These are phyloP conservation scores for Funneliformis geosporum DNA, from an alignment of 192 early-diverging fungal species.

Conservation along the genomic window DNA sequence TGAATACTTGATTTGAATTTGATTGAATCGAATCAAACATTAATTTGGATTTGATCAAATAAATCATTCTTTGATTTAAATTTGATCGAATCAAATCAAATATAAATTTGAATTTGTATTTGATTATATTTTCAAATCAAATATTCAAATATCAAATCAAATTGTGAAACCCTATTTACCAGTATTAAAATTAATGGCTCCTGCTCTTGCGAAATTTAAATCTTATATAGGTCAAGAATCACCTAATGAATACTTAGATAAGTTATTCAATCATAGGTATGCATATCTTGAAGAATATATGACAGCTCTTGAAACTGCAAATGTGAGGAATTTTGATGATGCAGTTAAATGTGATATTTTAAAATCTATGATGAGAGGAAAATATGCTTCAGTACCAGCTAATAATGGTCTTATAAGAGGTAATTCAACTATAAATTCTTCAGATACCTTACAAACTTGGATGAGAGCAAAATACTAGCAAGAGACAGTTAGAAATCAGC, in stretches of 20 bases:
- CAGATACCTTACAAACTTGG: background rate
- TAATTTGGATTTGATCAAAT: too few relatives aligned
- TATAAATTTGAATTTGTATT: too few relatives aligned
- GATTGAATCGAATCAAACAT: too few relatives aligned
- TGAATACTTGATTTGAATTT: too few relatives aligned
- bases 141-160: too few relatives aligned
- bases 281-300: constrained; percentile 3
- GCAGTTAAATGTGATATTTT: constrained; percentile 18
- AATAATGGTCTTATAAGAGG: background rate
- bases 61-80: too few relatives aligned
- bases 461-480: background rate
- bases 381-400: background rate
- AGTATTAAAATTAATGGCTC: background rate
- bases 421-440: constrained; percentile 3
- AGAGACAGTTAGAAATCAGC: background rate
- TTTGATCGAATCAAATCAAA: too few relatives aligned
- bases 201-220: background rate
- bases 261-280: background rate
- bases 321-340: constrained; percentile 13
- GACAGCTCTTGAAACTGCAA: constrained; percentile 4
- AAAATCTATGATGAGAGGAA: constrained; percentile 23
- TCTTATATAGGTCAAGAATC: constrained; percentile 17
- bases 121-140: too few relatives aligned
- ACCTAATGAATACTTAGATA: constrained; percentile 29
- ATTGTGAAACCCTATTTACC: too few relatives aligned